phyloP scores from a whole-genome alignment of 768 basidiomycete species.

The Russula sp. region DNA sequence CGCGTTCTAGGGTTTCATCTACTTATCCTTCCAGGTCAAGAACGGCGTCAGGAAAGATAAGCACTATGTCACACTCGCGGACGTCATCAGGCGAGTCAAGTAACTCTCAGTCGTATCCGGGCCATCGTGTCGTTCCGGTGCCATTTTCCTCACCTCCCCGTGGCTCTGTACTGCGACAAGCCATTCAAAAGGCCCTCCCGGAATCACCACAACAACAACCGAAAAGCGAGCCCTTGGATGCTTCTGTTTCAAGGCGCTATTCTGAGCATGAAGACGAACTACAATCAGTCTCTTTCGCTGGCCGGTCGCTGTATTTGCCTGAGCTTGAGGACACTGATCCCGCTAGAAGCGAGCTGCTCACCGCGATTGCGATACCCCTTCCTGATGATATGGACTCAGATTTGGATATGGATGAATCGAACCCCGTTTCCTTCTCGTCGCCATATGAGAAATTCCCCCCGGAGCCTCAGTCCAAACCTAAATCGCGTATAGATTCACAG shows the following conservation, averaged over 20 bases:
- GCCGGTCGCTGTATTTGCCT: slow-evolving; percentile 36
- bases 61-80: slow-evolving; percentile 26
- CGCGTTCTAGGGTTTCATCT: slow-evolving; percentile 30
- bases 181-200: slow-evolving; percentile 38
- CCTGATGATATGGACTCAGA: slow-evolving; percentile 74
- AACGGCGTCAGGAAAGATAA: slow-evolving; percentile 16
- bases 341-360: slow-evolving; percentile 47
- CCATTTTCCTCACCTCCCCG: slow-evolving; percentile 33
- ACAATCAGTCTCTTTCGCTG: slow-evolving; percentile 8
- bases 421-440: slow-evolving; percentile 70
- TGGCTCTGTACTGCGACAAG: slow-evolving; percentile 35
- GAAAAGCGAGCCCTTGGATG: slow-evolving; percentile 24
- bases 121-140: slow-evolving; percentile 28
- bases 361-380: slow-evolving; percentile 70
- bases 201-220: slow-evolving; percentile 34
- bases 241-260: slow-evolving; percentile 29
- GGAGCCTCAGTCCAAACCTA: slow-evolving; percentile 33
- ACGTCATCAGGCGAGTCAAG: slow-evolving; percentile 29
- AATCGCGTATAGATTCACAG: slow-evolving; percentile 45
- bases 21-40: slow-evolving; percentile 30
- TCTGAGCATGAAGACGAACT: slow-evolving; percentile 19
- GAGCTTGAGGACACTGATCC: slow-evolving; percentile 47
- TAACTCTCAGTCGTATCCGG: slow-evolving; percentile 20
- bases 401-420: slow-evolving; percentile 50
- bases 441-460: slow-evolving; percentile 54